A percentile compares a stretch with the other conserved stretches of the same genome.
Evolutionary conservation across 345 rosid genomes (phyloP).

Genomic region (Camelina sativa): DNA sequence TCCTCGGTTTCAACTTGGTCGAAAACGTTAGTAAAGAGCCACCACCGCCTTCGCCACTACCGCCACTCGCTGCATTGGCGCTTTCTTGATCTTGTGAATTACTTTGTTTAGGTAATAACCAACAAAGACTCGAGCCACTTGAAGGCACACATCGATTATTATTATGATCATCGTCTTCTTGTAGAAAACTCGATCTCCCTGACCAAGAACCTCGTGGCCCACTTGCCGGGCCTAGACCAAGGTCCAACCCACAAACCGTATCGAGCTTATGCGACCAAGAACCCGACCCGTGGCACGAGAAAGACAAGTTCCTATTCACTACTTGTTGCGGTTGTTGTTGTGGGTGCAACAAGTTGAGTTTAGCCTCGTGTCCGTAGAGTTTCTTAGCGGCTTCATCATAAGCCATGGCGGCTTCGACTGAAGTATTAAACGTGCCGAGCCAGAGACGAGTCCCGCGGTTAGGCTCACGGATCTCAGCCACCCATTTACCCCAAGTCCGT

Average conservation of each 20-base stretch:
- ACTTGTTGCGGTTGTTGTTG: constrained; percentile 29
- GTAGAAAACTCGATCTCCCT: constrained; percentile 21
- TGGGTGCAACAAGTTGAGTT: constrained; percentile 54
- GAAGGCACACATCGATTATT: constrained; percentile 13
- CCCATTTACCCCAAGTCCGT: constrained; percentile 73
- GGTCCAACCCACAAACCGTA: constrained; percentile 31
- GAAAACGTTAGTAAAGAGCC: constrained; percentile 13
- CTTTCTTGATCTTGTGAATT: constrained; percentile 30
- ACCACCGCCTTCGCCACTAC: constrained; percentile 5
- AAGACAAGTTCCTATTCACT: constrained; percentile 24
- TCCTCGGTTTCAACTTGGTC: constrained; percentile 18
- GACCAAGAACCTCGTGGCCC: constrained; percentile 36
- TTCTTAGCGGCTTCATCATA: constrained; percentile 61
- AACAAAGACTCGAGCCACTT: constrained; percentile 36
- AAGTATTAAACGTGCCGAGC: constrained; percentile 62
- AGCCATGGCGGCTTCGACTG: constrained; percentile 58
- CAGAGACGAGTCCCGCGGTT: constrained; percentile 58
- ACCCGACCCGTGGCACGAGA: constrained; percentile 22
- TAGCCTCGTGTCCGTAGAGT: constrained; percentile 56
- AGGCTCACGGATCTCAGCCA: constrained; percentile 64
- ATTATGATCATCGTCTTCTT: constrained; percentile 21
- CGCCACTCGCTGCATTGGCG: constrained; percentile 13
- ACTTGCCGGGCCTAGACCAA: constrained; percentile 38
- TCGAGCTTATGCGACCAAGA: constrained; percentile 30
- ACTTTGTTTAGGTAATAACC: constrained; percentile 40